Evolutionary conservation across 2,329 filamentous ascomycete genomes (phyloP), one percentile per base, ranked within the genome.

Genomic region (Diatrype stigma): DNA sequence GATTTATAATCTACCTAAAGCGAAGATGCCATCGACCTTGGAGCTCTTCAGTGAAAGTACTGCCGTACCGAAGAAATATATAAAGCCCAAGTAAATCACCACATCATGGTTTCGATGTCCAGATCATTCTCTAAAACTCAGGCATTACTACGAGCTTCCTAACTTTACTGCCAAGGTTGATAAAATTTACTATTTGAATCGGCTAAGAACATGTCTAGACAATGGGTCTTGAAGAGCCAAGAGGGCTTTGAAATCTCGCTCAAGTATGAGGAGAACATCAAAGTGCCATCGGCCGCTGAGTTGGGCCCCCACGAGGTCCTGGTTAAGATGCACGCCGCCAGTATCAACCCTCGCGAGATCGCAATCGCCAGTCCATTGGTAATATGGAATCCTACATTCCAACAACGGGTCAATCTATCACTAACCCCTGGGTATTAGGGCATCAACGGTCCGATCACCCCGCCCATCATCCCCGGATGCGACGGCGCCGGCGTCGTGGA

Each of bases 241-340:
- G 55, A 65, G 17, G 68, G 67, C 48, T 70, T 67, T 21, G 65
- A 70, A 8, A 56, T 51, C 2, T 70, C 68, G 0, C 63, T 70
- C 12, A 55, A 67, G 42, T 70, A 67, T 30, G 56, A 69, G 19
- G 47, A 62, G 8, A 54, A 66, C 17, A 32, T 63, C 17, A 47
- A 11, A 16, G 26, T 53, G 5, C 45, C 50, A 14, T 53, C 47
- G 17, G n/a, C 44, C 6, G 48, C 34, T 11, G 59, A 75, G 49
- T 53, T 80, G 2, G 75, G 73, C 3, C 76, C 80, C 51, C 74
- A 77, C 50, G 78, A 82, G 51, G 77, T 82, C 17, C 71, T 82
- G 8, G 77, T 82, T 56, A 79, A 77, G 60, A 70, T 71, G 46
- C 60, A 71, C 47, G 66, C 64, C 26, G 69, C 68, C n/a, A 70